Conservation (phyloP, 331 rosid genomes). For the Rhamnella rubrinervis region DNA sequence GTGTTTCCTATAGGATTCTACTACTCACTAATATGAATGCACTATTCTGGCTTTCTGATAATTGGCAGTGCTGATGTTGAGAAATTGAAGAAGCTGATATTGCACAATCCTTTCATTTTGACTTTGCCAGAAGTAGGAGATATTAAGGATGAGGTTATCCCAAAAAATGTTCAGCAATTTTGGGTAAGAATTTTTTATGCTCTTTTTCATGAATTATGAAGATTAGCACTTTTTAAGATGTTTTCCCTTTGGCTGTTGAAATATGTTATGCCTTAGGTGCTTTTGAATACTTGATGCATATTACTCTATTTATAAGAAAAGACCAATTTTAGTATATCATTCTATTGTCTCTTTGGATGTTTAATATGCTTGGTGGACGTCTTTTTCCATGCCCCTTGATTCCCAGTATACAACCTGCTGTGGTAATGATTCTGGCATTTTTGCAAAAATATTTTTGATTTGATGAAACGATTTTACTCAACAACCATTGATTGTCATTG, state of each 20-base stretch:
- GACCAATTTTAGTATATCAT: background rate
- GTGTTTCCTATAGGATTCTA: background rate
- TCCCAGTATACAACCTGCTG: background rate
- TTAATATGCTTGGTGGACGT: background rate
- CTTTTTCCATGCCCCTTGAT: background rate
- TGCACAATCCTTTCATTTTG: constrained; percentile 81
- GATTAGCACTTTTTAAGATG: background rate
- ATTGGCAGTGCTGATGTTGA: constrained; percentile 78
- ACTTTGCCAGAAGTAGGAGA: constrained; percentile 86
- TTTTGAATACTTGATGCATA: no score
- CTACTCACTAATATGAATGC: background rate
- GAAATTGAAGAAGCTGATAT: constrained; percentile 82
- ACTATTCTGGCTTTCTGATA: constrained; percentile 1
- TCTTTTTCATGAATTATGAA: background rate
- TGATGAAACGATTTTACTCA: no score
- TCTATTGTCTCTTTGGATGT: background rate
- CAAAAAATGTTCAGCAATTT: constrained; percentile 84
- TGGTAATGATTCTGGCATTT: background rate
- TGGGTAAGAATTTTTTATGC: constrained; percentile 49
- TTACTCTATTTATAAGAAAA: no score
- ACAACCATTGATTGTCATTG: no score
- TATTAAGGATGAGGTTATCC: constrained; percentile 70
- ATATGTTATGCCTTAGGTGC: background rate
- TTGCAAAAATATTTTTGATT: no score
- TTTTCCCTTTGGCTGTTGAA: background rate